Base-by-base conservation (phyloP, 495 filamentous ascomycete species). In the Aspergillus mulundensis region DNA sequence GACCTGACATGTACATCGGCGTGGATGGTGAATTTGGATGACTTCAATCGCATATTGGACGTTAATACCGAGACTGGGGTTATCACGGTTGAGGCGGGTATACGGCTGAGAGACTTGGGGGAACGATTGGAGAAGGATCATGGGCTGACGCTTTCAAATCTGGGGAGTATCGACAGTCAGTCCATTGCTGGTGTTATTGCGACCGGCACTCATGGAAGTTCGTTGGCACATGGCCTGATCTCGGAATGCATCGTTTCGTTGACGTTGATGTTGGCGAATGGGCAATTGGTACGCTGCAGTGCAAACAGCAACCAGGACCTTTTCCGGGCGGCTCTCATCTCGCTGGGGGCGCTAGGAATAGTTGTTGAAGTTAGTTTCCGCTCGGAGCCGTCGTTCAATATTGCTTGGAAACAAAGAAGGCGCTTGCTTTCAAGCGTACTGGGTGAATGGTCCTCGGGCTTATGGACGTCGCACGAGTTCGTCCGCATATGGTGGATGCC, bases 401-500 rank as follows among this genome's bases (percentile, higher is more conserved):
- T 98, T 47, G 80, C 85, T 47, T 98, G 94, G 94, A 73, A 77
- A 54, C 95, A 97, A 75, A 81, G 85, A 18, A 80, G 96, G 53
- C 81, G 89, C 46, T 65, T 81, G 5, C 81, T 95, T 34, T 59
- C 75, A 5, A 69, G 80, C 18, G 81, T 98, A 41, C 69, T 97
- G 32, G 68, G 75, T 5, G 72, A 80, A 10, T 98, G 94, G 92
- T 77, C 87, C 2, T 76, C 69, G 15, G 81, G 76, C 12, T 76
- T 97, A 23, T 98, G 95, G 95, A 89, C 81, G 6, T 80, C 83
- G 39, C 79, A 85, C 61, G 90, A 97, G 68, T 98, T 91, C 64
- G 89, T 92, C 39, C 83, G 94, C 21, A 87, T 96, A 40, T 98
- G 94, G 94, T 98, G 94, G 94, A 82, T 95, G 68, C 94, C 94